Conservation (phyloP, 23 red algal genomes). For the Gracilaria vermiculophylla region DNA sequence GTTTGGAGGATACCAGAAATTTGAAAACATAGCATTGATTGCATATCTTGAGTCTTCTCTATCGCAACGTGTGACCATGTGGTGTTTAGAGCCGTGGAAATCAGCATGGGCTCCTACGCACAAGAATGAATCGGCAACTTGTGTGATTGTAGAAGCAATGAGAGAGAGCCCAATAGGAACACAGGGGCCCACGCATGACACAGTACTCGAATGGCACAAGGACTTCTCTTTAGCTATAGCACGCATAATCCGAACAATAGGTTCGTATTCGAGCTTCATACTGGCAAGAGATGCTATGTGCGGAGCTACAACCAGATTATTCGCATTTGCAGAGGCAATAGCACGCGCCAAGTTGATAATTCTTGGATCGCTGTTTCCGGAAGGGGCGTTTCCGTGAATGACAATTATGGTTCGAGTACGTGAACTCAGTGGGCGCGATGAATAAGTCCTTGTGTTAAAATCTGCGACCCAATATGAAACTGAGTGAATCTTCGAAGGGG, state of each 20-base stretch:
- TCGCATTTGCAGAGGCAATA: conserved; percentile 40
- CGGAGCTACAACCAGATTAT: conserved; percentile 33
- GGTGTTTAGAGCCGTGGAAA: background rate
- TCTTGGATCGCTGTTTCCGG: conserved; percentile 44
- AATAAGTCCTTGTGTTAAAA: conserved; percentile 4
- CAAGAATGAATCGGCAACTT: conserved; percentile 16
- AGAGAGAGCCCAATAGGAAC: conserved; percentile 44
- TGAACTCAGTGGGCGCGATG: background rate
- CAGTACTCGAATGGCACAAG: background rate
- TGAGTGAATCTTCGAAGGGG: background rate
- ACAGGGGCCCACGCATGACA: conserved; percentile 41
- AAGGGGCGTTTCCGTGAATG: conserved; percentile 32
- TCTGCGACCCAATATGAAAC: conserved; percentile 7
- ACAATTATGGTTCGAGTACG: conserved; percentile 39
- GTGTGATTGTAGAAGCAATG: conserved; percentile 17
- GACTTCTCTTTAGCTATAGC: conserved; percentile 6
- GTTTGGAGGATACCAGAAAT: conserved; percentile 7
- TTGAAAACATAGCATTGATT: conserved; percentile 27
- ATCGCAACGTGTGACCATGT: background rate
- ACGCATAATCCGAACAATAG: conserved; percentile 22
- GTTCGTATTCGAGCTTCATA: conserved; percentile 16
- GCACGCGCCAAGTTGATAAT: conserved; percentile 29
- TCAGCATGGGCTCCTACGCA: conserved; percentile 42
- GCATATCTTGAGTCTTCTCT: conserved; percentile 42
- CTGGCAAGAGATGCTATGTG: conserved; percentile 22